phyloP scores from a whole-genome alignment of 441 rosid species.

The Codiaeum variegatum region DNA sequence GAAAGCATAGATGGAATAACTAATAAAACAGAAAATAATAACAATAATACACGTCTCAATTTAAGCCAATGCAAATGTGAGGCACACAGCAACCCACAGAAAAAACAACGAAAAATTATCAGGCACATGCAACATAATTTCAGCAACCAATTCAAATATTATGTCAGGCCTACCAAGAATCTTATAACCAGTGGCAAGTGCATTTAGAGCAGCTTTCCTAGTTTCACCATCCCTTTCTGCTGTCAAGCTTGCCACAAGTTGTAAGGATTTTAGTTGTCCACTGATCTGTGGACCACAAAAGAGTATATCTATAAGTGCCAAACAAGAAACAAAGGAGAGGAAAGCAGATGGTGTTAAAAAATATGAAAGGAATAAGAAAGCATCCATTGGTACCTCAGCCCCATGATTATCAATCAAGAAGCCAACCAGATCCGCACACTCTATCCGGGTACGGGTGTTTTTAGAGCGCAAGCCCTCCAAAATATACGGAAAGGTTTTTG shows the following conservation, averaged over 20 bases:
- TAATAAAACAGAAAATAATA: not conserved
- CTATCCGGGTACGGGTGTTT: constrained; percentile 96
- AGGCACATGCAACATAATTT: not conserved
- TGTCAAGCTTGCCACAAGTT: constrained; percentile 96
- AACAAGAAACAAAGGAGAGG: not conserved
- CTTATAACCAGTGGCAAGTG: constrained; percentile 98
- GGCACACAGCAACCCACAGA: not conserved
- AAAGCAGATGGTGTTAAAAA: not conserved
- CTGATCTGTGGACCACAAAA: constrained; percentile 53
- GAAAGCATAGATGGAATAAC: not conserved
- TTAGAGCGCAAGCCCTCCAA: constrained; percentile 98
- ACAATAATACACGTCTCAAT: not conserved
- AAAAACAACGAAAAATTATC: not conserved
- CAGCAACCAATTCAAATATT: not conserved
- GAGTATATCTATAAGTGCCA: constrained; percentile 18
- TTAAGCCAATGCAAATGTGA: not conserved
- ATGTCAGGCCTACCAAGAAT: constrained; percentile 55
- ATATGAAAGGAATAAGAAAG: not conserved
- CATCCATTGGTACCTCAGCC: constrained; percentile 60
- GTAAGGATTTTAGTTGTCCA: constrained; percentile 86
- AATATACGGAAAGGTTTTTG: constrained; percentile 78
- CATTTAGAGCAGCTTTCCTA: constrained; percentile 93
- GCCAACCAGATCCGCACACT: constrained; percentile 91
- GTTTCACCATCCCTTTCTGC: constrained; percentile 98
- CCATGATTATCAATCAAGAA: constrained; percentile 87